Conservation (phyloP, 2,329 filamentous ascomycete genomes). For the Chaetomiaceae sp. region DNA sequence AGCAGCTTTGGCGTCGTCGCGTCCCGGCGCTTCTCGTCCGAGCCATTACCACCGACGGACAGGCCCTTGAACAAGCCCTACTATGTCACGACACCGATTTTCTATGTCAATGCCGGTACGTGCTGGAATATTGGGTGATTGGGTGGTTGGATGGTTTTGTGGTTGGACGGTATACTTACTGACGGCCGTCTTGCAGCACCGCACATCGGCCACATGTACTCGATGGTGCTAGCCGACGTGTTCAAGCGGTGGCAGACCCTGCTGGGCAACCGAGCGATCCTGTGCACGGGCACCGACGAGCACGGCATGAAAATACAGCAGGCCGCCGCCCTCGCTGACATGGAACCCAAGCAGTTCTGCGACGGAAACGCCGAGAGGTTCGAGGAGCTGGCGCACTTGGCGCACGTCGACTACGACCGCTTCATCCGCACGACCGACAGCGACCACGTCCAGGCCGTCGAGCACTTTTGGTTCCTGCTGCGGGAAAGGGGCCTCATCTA, state of each 20-base stretch:
- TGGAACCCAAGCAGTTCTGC: constrained; percentile 79
- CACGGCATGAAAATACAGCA: constrained; percentile 97
- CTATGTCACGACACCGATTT: constrained; percentile 95
- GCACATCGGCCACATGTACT: constrained; percentile 92
- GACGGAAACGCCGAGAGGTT: constrained; percentile 80
- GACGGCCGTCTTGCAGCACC: constrained; percentile 61
- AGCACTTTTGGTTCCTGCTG: constrained; percentile 83
- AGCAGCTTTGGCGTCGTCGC: constrained; percentile 9
- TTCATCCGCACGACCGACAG: constrained; percentile 90
- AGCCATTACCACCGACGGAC: neutral
- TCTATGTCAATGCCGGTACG: constrained; percentile 94
- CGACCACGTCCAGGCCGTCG: constrained; percentile 76
- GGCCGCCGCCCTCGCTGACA: constrained; percentile 66
- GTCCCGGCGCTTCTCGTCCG: constrained; percentile 13
- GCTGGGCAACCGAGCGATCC: constrained; percentile 62
- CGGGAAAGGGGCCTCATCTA: constrained; percentile 75
- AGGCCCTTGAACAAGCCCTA: constrained; percentile 83
- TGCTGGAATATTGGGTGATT: neutral
- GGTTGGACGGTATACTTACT: constrained; percentile 14
- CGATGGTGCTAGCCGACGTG: constrained; percentile 85
- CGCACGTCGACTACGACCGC: constrained; percentile 70
- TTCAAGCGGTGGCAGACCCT: constrained; percentile 87
- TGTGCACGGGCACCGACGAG: constrained; percentile 93
- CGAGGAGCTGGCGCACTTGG: constrained; percentile 63
- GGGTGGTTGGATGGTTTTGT: neutral